Conservation (phyloP, 306 rosid genomes). For the Albizia julibrissin region DNA sequence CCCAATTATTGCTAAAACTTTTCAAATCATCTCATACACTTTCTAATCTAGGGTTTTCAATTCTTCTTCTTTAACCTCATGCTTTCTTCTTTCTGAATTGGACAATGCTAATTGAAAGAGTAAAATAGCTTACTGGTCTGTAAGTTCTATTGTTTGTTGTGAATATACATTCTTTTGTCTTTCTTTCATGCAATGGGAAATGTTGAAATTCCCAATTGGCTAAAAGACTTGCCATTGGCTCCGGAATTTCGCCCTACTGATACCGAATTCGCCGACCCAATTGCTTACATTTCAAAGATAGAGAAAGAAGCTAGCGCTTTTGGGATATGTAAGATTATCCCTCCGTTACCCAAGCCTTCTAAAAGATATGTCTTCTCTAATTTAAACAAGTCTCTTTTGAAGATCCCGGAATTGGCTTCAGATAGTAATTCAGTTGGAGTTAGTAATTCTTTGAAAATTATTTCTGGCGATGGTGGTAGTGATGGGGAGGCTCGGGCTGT, state of each 20-base stretch:
- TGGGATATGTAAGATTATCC: conserved; percentile 94
- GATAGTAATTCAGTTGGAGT: conserved; percentile 38
- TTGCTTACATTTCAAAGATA: conserved; percentile 95
- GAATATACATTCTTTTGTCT: conserved; percentile 2
- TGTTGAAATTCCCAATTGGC: conserved; percentile 89
- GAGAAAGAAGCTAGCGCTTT: conserved; percentile 89
- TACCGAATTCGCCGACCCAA: conserved; percentile 94
- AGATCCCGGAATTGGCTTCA: conserved; percentile 62
- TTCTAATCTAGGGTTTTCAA: conserved; percentile 63
- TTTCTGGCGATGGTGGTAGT: conserved; percentile 46
- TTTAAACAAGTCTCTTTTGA: conserved; percentile 83
- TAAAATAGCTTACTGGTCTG: conserved; percentile 31
- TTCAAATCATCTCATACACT: conserved; percentile 35
- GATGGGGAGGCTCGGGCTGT: conserved; percentile 69
- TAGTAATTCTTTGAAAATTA: conserved; percentile 39
- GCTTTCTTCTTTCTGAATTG: conserved; percentile 10
- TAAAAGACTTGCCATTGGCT: conserved; percentile 82
- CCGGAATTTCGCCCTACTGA: conserved; percentile 96
- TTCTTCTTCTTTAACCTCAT: background rate
- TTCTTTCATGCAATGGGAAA: conserved; percentile 65
- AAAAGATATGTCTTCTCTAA: conserved; percentile 73
- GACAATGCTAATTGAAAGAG: conserved; percentile 39
- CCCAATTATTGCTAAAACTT: conserved; percentile 31
- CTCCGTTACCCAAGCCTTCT: conserved; percentile 92
- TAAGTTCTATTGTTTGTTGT: conserved; percentile 35